Percentiles rank a stretch among this genome's conserved stretches.
phyloP scores from a whole-genome alignment of 306 rosid genomes.

The Malus sylvestris region DNA sequence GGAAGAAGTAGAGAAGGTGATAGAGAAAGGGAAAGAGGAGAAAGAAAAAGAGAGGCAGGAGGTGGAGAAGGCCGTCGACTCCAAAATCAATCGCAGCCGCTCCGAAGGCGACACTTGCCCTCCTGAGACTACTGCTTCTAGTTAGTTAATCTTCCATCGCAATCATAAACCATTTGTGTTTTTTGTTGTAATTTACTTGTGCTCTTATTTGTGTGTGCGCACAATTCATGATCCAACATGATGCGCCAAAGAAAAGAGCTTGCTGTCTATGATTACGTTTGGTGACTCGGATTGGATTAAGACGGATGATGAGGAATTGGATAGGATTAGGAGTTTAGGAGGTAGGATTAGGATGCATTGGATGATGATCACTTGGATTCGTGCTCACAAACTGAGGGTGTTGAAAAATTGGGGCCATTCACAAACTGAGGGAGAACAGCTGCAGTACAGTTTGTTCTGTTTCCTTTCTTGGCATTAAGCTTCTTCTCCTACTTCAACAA shows the following conservation, averaged over 20 bases:
- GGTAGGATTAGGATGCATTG: no score
- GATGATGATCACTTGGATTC: no score
- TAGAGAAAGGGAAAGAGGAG: conserved; percentile 29
- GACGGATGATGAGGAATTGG: no score
- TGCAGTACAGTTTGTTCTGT: neutral
- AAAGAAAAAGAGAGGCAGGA: conserved; percentile 30
- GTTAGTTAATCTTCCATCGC: neutral
- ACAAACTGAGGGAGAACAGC: neutral
- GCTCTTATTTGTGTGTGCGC: neutral
- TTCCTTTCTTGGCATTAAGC: conserved; percentile 18
- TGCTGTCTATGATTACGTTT: no score
- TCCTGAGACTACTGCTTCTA: neutral
- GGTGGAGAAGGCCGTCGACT: conserved; percentile 32
- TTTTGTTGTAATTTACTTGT: neutral
- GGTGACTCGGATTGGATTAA: no score
- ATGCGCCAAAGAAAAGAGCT: no score
- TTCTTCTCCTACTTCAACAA: conserved; percentile 57
- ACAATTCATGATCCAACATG: no score
- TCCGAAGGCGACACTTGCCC: neutral
- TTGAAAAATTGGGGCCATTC: no score
- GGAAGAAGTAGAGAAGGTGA: conserved; percentile 29
- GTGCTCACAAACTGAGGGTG: no score
- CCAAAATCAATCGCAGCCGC: conserved; percentile 4
- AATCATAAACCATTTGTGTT: no score
- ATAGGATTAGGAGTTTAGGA: no score